Evolutionary conservation across 805 yeast species (phyloP), one percentile per base, ranked within the genome.

Genomic region (Lipomyces spencermartinsiae): DNA sequence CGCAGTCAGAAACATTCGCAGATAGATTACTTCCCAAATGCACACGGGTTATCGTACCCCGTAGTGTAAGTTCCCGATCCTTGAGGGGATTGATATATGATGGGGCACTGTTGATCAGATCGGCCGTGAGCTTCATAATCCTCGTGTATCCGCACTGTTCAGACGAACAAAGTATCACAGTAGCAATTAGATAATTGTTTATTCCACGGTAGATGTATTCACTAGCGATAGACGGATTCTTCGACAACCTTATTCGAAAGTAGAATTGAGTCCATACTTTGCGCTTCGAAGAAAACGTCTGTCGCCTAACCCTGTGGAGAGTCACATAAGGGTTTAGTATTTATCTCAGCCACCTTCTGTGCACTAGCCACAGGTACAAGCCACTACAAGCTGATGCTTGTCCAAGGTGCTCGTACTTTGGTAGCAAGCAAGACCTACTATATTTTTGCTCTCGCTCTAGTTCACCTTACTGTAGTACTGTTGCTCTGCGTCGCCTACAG

Each of bases 121-220:
- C 83, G 1, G 88, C 83, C 1, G 89, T 85, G 49, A 89, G 78
- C 74, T 85, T 86, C 92, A 88, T 88, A n/a, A n/a, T 43, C 49
- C 49, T n/a, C 49, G 49, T 43, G 22, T 16, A 43, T 19, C 49
- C 7, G 49, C 8, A 19, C 22, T 43, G 10, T 43, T 14, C 49
- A n/a, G 22, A 16, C 16, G n/a, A 43, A 43, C 22, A 4, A 16
- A 43, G n/a, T 43, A 43, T 43, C 16, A 22, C 7, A 43, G 22
- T n/a, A n/a, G 19, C 19, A n/a, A 16, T 43, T 19, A 16, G 1
- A 43, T 43, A 43, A 16, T 4, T 37, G 19, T 14, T n/a, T 16
- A 43, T 43, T 16, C 49, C 22, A 43, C 19, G 22, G 49, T 10
- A 37, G 43, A 5, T 37, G 12, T 10, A 12, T 37, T 6, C 14